Conservation (phyloP, 805 yeast genomes). For the Blastobotrys peoriensis region DNA sequence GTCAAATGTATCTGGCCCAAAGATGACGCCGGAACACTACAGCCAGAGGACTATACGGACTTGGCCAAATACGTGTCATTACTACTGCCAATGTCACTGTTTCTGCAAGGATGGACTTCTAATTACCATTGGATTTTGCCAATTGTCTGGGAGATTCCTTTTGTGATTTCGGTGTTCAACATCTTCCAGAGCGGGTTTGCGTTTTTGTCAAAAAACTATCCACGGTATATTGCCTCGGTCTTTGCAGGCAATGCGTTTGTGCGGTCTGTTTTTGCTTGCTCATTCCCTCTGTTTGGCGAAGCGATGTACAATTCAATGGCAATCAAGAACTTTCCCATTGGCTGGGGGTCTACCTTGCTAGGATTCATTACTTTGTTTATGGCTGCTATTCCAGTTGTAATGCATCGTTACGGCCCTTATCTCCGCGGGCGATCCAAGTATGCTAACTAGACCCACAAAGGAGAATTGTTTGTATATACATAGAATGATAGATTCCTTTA, state of each 20-base stretch:
- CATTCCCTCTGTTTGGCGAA: constrained; percentile 59
- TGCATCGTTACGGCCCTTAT: constrained; percentile 31
- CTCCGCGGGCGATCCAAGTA: too few relatives aligned
- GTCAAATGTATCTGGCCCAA: constrained; percentile 8
- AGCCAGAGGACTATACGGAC: constrained; percentile 14
- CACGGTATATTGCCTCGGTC: constrained; percentile 49
- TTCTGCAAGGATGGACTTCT: constrained; percentile 50
- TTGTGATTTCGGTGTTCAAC: constrained; percentile 36
- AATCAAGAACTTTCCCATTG: constrained; percentile 45
- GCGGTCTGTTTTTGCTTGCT: constrained; percentile 49
- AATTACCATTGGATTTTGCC: constrained; percentile 48
- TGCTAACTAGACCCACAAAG: too few relatives aligned
- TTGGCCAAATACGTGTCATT: constrained; percentile 16
- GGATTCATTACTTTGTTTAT: constrained; percentile 41
- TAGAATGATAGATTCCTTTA: too few relatives aligned
- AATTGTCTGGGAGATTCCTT: constrained; percentile 37
- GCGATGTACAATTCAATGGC: constrained; percentile 45
- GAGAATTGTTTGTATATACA: too few relatives aligned
- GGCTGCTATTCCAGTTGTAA: constrained; percentile 42
- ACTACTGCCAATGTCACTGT: constrained; percentile 40
- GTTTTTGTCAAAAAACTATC: constrained; percentile 43
- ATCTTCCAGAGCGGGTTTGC: constrained; percentile 47
- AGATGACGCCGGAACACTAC: constrained; percentile 9
- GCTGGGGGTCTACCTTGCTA: constrained; percentile 49
- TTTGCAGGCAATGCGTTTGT: constrained; percentile 52